phyloP scores from a whole-genome alignment of 768 basidiomycete species.

The Serendipita sp. region DNA sequence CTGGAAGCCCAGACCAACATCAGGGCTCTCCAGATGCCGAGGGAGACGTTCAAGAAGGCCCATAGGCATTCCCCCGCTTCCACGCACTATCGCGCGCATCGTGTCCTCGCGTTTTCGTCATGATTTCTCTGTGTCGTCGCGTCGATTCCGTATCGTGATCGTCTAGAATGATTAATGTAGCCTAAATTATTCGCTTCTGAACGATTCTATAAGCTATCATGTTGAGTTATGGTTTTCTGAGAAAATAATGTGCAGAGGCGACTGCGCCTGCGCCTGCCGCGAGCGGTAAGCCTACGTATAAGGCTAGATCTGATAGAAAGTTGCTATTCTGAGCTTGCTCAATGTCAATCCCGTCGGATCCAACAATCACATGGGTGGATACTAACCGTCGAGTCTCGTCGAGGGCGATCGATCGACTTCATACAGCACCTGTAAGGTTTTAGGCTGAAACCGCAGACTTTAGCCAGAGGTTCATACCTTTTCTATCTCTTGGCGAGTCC shows the following conservation, averaged over 20 bases:
- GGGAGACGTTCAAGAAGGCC: too few relatives aligned
- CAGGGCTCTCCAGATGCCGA: too few relatives aligned
- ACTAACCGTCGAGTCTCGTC: not conserved
- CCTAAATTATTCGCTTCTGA: not conserved
- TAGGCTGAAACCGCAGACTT: not conserved
- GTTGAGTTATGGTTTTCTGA: not conserved
- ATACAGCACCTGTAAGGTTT: not conserved
- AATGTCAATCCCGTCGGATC: not conserved
- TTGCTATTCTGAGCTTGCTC: not conserved
- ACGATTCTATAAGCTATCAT: too few relatives aligned
- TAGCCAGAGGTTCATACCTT: not conserved
- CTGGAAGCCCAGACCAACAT: too few relatives aligned
- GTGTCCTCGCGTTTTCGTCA: too few relatives aligned
- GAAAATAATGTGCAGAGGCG: not conserved
- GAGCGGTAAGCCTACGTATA: conserved; percentile 1
- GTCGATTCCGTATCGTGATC: too few relatives aligned
- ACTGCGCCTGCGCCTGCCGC: not conserved
- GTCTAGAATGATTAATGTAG: not conserved
- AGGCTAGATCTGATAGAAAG: not conserved
- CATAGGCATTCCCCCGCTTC: too few relatives aligned
- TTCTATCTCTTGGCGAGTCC: conserved; percentile 11
- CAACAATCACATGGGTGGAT: not conserved
- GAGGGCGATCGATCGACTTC: not conserved
- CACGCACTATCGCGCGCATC: too few relatives aligned
- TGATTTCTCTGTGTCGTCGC: too few relatives aligned